Evolutionary conservation across 2,329 filamentous ascomycete genomes (phyloP).

Genomic region (Calycina herbarum): DNA sequence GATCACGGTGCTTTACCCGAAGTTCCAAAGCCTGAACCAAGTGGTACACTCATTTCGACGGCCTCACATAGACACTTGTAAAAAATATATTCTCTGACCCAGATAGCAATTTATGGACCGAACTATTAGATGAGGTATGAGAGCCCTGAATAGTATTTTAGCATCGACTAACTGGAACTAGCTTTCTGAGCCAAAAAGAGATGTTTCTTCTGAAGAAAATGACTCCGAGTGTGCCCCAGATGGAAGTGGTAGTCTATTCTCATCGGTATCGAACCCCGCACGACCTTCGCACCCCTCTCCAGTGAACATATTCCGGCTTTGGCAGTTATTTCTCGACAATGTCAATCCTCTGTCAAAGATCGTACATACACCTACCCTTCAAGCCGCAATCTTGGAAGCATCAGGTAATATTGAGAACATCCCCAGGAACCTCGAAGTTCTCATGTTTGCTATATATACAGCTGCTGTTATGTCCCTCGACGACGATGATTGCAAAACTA

Average conservation of each 20-base stretch:
- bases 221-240: too few relatives aligned
- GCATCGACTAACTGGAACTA: too few relatives aligned
- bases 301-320: slow-evolving; percentile 43
- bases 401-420: slow-evolving; percentile 59
- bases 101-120: neutral
- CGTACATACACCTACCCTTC: slow-evolving; percentile 65
- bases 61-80: neutral
- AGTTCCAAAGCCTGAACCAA: neutral
- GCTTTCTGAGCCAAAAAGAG: too few relatives aligned
- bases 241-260: too few relatives aligned
- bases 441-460: slow-evolving; percentile 56
- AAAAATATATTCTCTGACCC: neutral
- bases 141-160: too few relatives aligned
- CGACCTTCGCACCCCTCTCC: slow-evolving; percentile 13
- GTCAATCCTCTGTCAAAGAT: slow-evolving; percentile 71
- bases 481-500: slow-evolving; percentile 13
- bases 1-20: neutral
- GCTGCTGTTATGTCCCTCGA: slow-evolving; percentile 44
- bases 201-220: too few relatives aligned
- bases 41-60: neutral
- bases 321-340: slow-evolving; percentile 68
- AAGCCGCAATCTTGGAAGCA: slow-evolving; percentile 56
- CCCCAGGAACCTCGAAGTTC: slow-evolving; percentile 40
- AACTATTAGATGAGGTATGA: too few relatives aligned
- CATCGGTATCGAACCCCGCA: too few relatives aligned